These are phyloP conservation scores for Plasmopara viticola DNA, from an alignment of 352 stramenopile species.

Conservation along the genomic window DNA sequence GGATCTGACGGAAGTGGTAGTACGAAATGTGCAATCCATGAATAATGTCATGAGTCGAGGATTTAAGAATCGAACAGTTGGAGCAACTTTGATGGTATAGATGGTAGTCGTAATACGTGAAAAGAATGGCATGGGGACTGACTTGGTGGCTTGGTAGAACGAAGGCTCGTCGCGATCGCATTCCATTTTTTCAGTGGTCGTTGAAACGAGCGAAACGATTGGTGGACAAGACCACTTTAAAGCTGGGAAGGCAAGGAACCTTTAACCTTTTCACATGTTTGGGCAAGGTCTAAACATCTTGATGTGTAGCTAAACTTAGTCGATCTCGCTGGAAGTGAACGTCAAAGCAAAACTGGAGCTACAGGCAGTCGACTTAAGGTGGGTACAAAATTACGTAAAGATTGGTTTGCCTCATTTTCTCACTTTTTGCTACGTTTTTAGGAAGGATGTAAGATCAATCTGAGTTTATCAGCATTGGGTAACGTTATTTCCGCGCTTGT, in stretches of 20 bases:
- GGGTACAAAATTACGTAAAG: background rate
- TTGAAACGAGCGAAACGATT: conserved; percentile 78
- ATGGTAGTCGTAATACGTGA: background rate
- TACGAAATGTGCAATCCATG: conserved; percentile 69
- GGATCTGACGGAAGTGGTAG: conserved; percentile 80
- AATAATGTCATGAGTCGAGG: conserved; percentile 75
- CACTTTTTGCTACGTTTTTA: conserved; percentile 6
- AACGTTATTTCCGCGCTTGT: conserved; percentile 85
- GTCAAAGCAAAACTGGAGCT: conserved; percentile 79
- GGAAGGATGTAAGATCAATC: conserved; percentile 87
- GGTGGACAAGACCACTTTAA: conserved; percentile 70
- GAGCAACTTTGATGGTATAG: conserved; percentile 71
- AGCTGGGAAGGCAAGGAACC: conserved; percentile 54
- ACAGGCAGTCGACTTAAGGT: conserved; percentile 75
- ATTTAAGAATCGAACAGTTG: conserved; percentile 81
- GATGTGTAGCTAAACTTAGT: conserved; percentile 64
- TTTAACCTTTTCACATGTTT: background rate
- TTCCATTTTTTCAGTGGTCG: conserved; percentile 82
- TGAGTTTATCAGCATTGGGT: conserved; percentile 67
- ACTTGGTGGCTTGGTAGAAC: conserved; percentile 37
- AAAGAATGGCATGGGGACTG: background rate
- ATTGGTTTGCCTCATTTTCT: background rate
- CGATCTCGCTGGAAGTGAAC: conserved; percentile 73
- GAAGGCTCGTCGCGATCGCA: conserved; percentile 78
- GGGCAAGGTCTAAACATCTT: background rate